Evolutionary conservation across 148 eudicot species (phyloP), one percentile per base, ranked within the genome.

Genomic region (Bassia scoparia): DNA sequence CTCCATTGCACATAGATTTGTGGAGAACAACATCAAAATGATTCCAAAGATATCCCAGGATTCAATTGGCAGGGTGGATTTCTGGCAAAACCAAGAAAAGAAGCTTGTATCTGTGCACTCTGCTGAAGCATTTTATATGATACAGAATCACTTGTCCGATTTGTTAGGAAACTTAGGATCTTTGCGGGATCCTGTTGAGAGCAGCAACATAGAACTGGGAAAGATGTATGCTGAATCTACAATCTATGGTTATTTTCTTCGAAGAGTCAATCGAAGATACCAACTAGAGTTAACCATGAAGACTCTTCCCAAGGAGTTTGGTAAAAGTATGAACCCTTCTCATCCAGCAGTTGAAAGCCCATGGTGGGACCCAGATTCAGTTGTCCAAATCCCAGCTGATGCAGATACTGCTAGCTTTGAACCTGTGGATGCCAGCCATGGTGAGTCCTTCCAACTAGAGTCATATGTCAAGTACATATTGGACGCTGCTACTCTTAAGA

Each of bases 201-300:
- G 92, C 53, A 95, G 97, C 82, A 95, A 95, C 78, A 77, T 95
- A 34, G 90, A 95, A 79, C 94, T 95, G 7, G 97, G 99, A 13
- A 95, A 95, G 81, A 80, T 95, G 3, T 95, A 95, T 61, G 99
- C 99, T 62, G 99, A 97, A 64, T 91, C 99, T 26, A 92, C 92
- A 27, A 95, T 92, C 87, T 95, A 95, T 56, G 99, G 99, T 1
- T 95, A 95, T 76, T 95, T 95, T 79, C 87, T 95, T 61, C 87
- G 82, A 79, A 81, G 99, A 61, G 99, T 95, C 31, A 97, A 95
- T 79, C 86, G 85, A 76, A 87, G 97, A 52, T 95, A 86, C 81
- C 99, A 95, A 78, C 88, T 95, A 24, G 99, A 95, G 75, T 82
- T 87, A 81, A 75, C 94, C 24, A 90, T 95, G 99, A 87, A 86